Evolutionary conservation across 805 yeast species (phyloP), one percentile per base, ranked within the genome.

Genomic region (Kazachstania viticola): DNA sequence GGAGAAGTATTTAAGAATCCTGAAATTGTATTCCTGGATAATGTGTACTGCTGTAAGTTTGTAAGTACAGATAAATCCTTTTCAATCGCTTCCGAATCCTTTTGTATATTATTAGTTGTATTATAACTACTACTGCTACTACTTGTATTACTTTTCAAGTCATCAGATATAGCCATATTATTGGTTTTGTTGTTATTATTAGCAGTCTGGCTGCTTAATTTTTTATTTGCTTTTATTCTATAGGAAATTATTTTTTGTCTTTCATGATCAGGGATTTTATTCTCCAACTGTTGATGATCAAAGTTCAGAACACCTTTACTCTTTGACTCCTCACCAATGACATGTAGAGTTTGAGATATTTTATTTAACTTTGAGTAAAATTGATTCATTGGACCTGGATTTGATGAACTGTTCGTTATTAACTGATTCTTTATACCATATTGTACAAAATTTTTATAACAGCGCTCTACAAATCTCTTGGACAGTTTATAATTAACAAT

Each of bases 381-480:
- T 13, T 45, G 41, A 21, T 45, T 36, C 42, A 42, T 42, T 25
- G 35, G 34, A 4, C 41, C 45, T 17, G 7, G 21, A 13, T 30
- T 37, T 14, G 41, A 29, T 16, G 29, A 23, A 13, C 29, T 27
- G 15, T 41, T 54, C 27, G 42, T 54, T 12, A 61, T 51, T 12
- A 62, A 34, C 23, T 55, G 54, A 4, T 58, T 48, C 37, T 52
- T 58, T 11, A 59, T 60, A 56, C 60, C 61, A 35, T 54, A 62
- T 37, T 62, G 62, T 19, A 61, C 54, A 27, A 61, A 56, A 42
- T 61, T 59, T 48, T 64, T 70, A 44, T 77, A 53, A 15, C 70
- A 57, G 33, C 84, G 67, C 49, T 79, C 85, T 13, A 72, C 67
- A 46, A 74, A 79, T 45, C 79, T 69, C 42, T 65, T 69, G 5